phyloP scores from a whole-genome alignment of 495 filamentous ascomycete genomes.

The Hypoxylon intermedium region DNA sequence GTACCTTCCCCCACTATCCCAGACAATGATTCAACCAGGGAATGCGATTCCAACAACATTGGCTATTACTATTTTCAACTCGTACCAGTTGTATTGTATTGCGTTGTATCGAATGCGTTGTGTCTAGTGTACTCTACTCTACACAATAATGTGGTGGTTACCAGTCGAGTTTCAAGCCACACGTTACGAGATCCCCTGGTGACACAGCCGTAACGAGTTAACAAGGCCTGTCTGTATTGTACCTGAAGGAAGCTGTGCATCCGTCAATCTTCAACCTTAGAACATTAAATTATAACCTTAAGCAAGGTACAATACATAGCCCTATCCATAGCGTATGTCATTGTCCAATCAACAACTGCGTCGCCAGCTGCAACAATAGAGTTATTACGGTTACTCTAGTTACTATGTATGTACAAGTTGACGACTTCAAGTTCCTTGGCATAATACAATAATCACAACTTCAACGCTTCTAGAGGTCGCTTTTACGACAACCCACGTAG shows the following conservation, averaged over 20 bases:
- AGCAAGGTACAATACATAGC: conserved; percentile 7
- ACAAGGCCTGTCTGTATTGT: not conserved
- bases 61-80: conserved; percentile 3
- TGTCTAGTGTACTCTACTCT: too few species aligned
- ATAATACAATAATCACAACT: not conserved
- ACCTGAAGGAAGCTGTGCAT: not conserved
- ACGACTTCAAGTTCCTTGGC: conserved; percentile 3
- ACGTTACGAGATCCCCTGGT: too few species aligned
- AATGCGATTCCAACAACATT: conserved; percentile 12
- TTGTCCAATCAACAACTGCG: not conserved
- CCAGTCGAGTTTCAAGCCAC: too few species aligned
- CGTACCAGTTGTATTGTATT: too few species aligned
- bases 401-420: not conserved
- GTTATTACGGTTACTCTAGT: conserved; percentile 5
- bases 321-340: conserved; percentile 3
- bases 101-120: too few species aligned
- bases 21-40: conserved; percentile 25
- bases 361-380: not conserved
- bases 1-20: conserved; percentile 38
- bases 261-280: not conserved
- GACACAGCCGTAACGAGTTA: too few species aligned
- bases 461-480: not conserved
- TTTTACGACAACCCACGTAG: conserved; percentile 4
- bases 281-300: not conserved
- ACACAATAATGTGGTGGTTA: too few species aligned